Percentiles rank a stretch among this genome's conserved stretches.
These are phyloP conservation scores for Boletus subcaerulescens DNA, from an alignment of 768 basidiomycete species.

Conservation along the genomic window DNA sequence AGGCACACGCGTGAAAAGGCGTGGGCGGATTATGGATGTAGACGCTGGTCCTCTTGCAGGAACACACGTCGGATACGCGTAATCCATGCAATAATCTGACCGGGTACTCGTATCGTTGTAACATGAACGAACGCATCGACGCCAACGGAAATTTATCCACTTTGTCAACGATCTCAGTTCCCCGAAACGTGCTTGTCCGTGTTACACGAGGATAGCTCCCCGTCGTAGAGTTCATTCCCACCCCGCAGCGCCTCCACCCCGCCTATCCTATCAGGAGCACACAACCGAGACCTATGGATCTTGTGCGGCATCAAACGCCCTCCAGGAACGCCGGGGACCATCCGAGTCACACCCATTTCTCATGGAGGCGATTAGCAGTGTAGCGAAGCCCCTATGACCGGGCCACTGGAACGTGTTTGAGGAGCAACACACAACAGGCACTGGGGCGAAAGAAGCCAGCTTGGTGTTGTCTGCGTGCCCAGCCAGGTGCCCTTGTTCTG, in stretches of 20 bases:
- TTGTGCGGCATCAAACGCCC: slow-evolving; percentile 28
- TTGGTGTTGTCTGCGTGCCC: slow-evolving; percentile 31
- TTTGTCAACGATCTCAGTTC: neutral
- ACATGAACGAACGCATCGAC: slow-evolving; percentile 14
- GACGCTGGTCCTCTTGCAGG: neutral
- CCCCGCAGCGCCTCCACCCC: slow-evolving; percentile 18
- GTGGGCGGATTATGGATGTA: neutral
- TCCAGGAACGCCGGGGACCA: slow-evolving; percentile 7
- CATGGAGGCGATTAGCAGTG: slow-evolving; percentile 9
- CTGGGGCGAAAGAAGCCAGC: slow-evolving; percentile 22
- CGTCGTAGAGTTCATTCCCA: slow-evolving; percentile 21
- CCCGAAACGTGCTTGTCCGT: neutral
- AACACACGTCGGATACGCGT: neutral
- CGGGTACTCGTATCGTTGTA: slow-evolving; percentile 14
- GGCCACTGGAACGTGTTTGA: neutral
- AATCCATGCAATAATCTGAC: neutral
- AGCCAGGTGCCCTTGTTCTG: slow-evolving; percentile 24
- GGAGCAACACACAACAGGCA: neutral
- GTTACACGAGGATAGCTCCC: slow-evolving; percentile 4
- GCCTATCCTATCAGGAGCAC: slow-evolving; percentile 17
- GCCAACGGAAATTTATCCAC: slow-evolving; percentile 6
- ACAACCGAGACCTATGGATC: slow-evolving; percentile 34
- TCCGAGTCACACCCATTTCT: slow-evolving; percentile 26
- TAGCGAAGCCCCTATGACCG: neutral
- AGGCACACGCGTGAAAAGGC: slow-evolving; percentile 3